Base-by-base conservation (phyloP, 179 eudicot genomes). In the Patellifolia procumbens region DNA sequence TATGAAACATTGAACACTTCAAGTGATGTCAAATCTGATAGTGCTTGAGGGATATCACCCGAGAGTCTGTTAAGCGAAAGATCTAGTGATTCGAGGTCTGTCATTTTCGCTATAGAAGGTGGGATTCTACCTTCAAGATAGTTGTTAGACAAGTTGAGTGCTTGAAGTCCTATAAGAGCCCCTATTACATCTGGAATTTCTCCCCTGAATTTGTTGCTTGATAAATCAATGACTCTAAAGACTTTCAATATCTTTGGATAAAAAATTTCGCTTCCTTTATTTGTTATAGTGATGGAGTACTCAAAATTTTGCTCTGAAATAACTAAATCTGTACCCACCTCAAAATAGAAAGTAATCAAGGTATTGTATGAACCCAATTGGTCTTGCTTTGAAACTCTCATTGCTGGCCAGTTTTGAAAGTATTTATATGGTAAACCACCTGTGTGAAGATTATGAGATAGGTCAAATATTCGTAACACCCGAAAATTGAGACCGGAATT, bases 111-210 rank as follows among this genome's bases (percentile, higher is more conserved):
- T 1, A 84, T 15, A 9, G 76, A 75, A 6, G 68, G 12, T 20
- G 87, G 81, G 28, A 87, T 84, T 9, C 7, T n/a, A 42, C 86
- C 84, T 1, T 26, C 17, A 1, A 84, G 74, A 52, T 20, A 35
- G 56, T 83, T 87, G 80, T 77, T 20, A 16, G 89, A 87, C 1
- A 87, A 45, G 35, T 87, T 75, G n/a, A 87, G 76, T 2, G 65
- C 24, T 24, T 72, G 65, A 52, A 85, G 83, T 24, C 68, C 79
- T 6, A 10, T 37, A 7, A 85, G 84, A 52, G 64, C 34, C 17
- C 80, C 82, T 2, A 83, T 31, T 3, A 72, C 64, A 5, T 68
- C 59, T 8, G 84, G 81, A 32, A 85, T 85, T 0, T 24, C 35
- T 7, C 88, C 86, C 56, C 60, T 26, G 16, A 87, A 76, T 2